These are phyloP conservation scores for Curvularia lunata DNA, from an alignment of 2,329 filamentous ascomycete species.

Conservation along the genomic window DNA sequence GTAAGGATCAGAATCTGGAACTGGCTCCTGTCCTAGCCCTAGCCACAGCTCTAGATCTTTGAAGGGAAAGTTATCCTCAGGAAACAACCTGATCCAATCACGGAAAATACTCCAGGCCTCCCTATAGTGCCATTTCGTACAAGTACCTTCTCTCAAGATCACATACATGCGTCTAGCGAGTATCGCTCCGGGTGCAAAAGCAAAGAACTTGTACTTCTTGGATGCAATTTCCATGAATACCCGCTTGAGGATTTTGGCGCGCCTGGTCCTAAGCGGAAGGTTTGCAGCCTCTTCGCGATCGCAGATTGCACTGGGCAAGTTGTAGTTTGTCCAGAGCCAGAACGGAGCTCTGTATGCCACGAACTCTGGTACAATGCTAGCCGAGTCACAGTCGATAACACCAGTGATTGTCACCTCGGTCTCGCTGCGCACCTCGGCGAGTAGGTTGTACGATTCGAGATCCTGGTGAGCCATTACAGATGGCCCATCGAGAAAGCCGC, in stretches of 20 bases:
- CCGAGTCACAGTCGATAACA: slow-evolving; percentile 42
- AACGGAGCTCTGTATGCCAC: slow-evolving; percentile 40
- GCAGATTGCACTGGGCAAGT: not conserved
- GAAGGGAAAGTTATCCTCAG: not conserved
- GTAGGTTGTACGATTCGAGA: not conserved
- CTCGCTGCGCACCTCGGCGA: not conserved
- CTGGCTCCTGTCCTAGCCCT: no score
- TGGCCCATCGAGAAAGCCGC: not conserved
- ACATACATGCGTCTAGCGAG: not conserved
- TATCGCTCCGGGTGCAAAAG: not conserved
- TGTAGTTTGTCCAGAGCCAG: slow-evolving; percentile 37
- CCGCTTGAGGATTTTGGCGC: not conserved
- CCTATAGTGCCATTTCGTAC: not conserved
- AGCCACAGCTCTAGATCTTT: no score
- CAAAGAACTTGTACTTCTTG: not conserved
- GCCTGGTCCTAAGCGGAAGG: not conserved
- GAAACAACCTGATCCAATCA: not conserved
- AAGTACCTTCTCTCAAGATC: not conserved
- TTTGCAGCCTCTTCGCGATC: not conserved
- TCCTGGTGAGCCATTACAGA: not conserved
- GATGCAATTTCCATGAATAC: not conserved
- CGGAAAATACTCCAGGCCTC: not conserved
- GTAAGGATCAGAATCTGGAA: not conserved
- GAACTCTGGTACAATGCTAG: slow-evolving; percentile 41
- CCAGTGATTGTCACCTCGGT: not conserved